Conservation (phyloP, 768 basidiomycete genomes). For the Zangia roseola region DNA sequence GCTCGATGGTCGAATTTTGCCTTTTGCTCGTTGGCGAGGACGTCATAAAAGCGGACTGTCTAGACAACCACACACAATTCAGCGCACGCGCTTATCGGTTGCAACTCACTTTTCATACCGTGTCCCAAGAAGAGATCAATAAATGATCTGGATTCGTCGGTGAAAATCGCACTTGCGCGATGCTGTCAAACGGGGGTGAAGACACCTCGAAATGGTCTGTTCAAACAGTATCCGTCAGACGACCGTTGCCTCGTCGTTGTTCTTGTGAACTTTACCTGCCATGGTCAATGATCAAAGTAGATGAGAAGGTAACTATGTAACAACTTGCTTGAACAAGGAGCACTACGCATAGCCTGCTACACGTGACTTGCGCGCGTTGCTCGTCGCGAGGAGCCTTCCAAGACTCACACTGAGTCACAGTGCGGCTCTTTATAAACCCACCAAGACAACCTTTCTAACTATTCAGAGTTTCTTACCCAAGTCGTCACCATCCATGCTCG, state of each 20-base stretch:
- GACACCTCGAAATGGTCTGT: constrained; percentile 44
- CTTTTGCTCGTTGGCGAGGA: constrained; percentile 59
- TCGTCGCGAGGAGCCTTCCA: no score
- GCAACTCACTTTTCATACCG: constrained; percentile 37
- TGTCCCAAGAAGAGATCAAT: constrained; percentile 90
- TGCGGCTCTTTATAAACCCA: no score
- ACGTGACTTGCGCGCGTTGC: neutral
- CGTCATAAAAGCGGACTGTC: constrained; percentile 59
- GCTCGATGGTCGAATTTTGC: constrained; percentile 88
- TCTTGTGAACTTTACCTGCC: constrained; percentile 11
- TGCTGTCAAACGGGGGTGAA: constrained; percentile 81
- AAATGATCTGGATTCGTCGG: constrained; percentile 76
- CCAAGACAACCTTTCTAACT: no score
- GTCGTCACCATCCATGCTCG: no score
- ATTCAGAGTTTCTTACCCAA: no score
- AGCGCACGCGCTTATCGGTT: constrained; percentile 20
- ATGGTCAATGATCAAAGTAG: constrained; percentile 1
- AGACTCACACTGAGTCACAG: no score
- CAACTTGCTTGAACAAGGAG: no score
- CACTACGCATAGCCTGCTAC: no score
- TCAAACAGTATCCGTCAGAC: neutral
- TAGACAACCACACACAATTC: constrained; percentile 33
- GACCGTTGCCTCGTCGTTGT: no score
- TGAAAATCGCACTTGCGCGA: constrained; percentile 79
- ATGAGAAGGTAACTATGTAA: no score